Evolutionary conservation across 495 filamentous ascomycete genomes (phyloP).

Genomic region (Parathielavia appendiculata): DNA sequence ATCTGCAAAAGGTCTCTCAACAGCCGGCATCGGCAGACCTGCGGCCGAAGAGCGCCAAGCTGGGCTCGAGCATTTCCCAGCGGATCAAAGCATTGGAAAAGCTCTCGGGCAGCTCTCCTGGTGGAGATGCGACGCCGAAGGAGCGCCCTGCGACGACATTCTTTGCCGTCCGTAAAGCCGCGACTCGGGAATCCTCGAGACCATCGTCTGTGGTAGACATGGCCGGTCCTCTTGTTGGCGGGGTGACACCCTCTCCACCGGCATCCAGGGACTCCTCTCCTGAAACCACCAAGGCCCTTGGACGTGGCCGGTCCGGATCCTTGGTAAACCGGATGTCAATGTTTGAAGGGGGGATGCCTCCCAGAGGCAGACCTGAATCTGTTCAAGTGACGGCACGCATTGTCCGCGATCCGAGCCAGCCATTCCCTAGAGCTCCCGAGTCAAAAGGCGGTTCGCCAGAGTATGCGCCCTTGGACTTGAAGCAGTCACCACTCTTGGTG

Average conservation of each 20-base stretch:
- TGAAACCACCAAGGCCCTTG: constrained; percentile 25
- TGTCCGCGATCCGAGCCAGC: constrained; percentile 53
- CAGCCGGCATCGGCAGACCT: constrained; percentile 37
- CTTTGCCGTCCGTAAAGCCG: constrained; percentile 49
- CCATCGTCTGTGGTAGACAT: constrained; percentile 45
- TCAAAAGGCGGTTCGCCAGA: constrained; percentile 34
- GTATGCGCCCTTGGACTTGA: constrained; percentile 52
- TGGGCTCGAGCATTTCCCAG: constrained; percentile 82
- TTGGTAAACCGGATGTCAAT: constrained; percentile 44
- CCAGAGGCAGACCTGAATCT: constrained; percentile 55
- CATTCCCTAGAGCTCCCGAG: constrained; percentile 44
- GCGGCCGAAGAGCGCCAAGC: constrained; percentile 68
- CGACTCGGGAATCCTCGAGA: constrained; percentile 37
- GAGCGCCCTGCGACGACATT: constrained; percentile 42
- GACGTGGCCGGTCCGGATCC: constrained; percentile 40
- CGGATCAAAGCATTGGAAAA: constrained; percentile 84
- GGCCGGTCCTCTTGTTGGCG: constrained; percentile 34
- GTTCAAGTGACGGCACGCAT: constrained; percentile 79
- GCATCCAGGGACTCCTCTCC: constrained; percentile 42
- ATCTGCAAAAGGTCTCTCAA: constrained; percentile 44
- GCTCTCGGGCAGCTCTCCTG: constrained; percentile 47
- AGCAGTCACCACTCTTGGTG: constrained; percentile 66
- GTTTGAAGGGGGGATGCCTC: constrained; percentile 40
- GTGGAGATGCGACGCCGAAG: constrained; percentile 25
- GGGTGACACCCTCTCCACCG: constrained; percentile 36